phyloP scores from a whole-genome alignment of 345 rosid species.

The Schrenkiella parvula region DNA sequence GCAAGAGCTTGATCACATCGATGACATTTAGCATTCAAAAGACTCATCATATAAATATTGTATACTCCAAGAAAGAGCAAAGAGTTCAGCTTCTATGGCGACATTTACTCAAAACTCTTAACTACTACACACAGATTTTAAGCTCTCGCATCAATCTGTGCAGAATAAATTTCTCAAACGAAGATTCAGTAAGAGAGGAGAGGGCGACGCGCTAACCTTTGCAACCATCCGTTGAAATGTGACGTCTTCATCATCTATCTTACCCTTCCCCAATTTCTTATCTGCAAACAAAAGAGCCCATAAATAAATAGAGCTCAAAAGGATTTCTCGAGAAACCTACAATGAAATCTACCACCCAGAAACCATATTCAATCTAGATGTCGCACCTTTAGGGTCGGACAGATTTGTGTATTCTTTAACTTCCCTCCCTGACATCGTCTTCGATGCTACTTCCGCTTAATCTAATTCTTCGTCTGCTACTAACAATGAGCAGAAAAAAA shows the following conservation, averaged over 20 bases:
- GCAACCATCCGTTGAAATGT: constrained; percentile 99
- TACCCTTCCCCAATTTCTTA: constrained; percentile 86
- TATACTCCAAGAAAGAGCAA: neutral
- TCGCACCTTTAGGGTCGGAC: constrained; percentile 78
- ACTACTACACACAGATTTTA: neutral
- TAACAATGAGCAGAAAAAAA: neutral
- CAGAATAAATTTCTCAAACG: neutral
- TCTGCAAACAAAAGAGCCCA: constrained; percentile 37
- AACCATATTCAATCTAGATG: neutral
- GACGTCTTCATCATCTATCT: constrained; percentile 87
- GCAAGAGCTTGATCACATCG: neutral
- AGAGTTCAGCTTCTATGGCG: neutral
- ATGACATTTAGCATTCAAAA: neutral
- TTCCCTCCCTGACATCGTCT: constrained; percentile 90
- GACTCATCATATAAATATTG: neutral
- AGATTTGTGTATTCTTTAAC: constrained; percentile 96
- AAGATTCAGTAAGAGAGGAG: constrained; percentile 28
- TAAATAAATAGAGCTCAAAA: neutral
- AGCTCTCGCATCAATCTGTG: neutral
- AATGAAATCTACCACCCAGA: neutral
- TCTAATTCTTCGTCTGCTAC: neutral
- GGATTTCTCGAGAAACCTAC: neutral
- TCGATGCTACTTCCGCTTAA: neutral
- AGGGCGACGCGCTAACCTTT: constrained; percentile 89
- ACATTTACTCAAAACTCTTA: neutral